Base-by-base conservation (phyloP, 2,329 filamentous ascomycete species). In the Plectosphaerella plurivora region DNA sequence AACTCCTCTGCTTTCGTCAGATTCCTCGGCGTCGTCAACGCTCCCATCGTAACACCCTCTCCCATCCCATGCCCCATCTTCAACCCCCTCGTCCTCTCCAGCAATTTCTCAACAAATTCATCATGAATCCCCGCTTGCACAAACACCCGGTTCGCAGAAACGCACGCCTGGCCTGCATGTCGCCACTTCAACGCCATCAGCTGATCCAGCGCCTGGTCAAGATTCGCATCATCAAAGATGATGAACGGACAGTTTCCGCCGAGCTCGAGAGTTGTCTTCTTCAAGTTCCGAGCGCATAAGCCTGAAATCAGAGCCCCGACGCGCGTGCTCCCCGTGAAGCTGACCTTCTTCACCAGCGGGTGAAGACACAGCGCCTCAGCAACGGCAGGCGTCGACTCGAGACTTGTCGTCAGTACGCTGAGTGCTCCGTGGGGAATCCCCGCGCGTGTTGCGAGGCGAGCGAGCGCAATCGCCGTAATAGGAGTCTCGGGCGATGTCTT, bases 401-500 rank as follows among this genome's bases (percentile, higher is more conserved):
- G 60, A 18, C 70, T 73, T 0, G 76, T 77, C 0, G 73, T 73
- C 47, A 78, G 45, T 2, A 78, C 69, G 45, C 76, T 77, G 20
- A 95, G 77, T 0, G 86, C 86, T 3, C 89, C 89, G 41, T 83
- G 81, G 1, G 89, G 89, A 42, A 92, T 87, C 1, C 89, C 90
- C 1, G 90, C 89, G 18, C 84, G 78, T 44, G 79, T 73, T 0
- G 84, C 86, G 18, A 92, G 78, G 59, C 85, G 79, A 1, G 84
- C 86, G 10, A 91, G 70, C 0, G 86, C 84, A 33, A 89, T 80
- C 1, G 84, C 81, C 22, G 87, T 89, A 61, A 89, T 80, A 0
- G 88, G 89, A 3, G 88, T 91, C 65, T 90, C 86, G 1, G 86
- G 86, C 4, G 82, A 86, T 2, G 87, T 84, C 69, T 90, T 90